Percentiles rank a stretch among this genome's conserved stretches.
phyloP scores from a whole-genome alignment of 1,284 basidiomycete species.

The Crucibulum cyathiforme region DNA sequence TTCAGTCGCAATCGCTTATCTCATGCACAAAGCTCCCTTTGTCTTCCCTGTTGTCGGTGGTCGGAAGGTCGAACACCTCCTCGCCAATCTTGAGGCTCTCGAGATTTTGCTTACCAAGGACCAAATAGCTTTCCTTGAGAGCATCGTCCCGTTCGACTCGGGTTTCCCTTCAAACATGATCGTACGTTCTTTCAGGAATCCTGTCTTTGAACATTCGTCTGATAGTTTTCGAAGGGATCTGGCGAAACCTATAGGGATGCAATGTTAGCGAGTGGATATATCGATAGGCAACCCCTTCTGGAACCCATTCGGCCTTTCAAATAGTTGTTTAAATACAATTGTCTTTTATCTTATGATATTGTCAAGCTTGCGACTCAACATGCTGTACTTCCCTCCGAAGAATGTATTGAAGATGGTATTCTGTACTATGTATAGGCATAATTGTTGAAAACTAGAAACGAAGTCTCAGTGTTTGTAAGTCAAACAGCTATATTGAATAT shows the following conservation, averaged over 20 bases:
- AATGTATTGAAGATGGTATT: too few species aligned
- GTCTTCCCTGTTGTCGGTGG: constrained; percentile 58
- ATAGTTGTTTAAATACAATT: background rate
- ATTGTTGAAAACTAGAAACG: too few species aligned
- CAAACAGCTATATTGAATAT: too few species aligned
- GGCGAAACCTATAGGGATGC: background rate
- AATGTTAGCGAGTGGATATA: background rate
- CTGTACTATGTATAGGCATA: too few species aligned
- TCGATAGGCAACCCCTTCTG: background rate
- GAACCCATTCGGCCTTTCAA: background rate
- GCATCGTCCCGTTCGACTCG: constrained; percentile 44
- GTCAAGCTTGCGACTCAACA: too few species aligned
- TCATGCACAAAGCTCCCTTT: constrained; percentile 52
- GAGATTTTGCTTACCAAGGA: constrained; percentile 44
- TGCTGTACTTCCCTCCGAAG: too few species aligned
- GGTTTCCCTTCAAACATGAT: constrained; percentile 48
- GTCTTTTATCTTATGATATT: background rate
- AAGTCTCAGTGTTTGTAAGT: too few species aligned
- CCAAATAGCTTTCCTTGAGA: constrained; percentile 51
- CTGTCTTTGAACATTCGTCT: background rate
- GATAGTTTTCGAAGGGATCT: background rate
- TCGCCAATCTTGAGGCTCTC: constrained; percentile 53
- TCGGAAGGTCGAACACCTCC: constrained; percentile 54
- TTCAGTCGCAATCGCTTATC: constrained; percentile 51
- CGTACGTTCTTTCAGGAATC: constrained; percentile 33